Conservation (phyloP, 2,329 filamentous ascomycete species). For the Penicillium oxalicum region DNA sequence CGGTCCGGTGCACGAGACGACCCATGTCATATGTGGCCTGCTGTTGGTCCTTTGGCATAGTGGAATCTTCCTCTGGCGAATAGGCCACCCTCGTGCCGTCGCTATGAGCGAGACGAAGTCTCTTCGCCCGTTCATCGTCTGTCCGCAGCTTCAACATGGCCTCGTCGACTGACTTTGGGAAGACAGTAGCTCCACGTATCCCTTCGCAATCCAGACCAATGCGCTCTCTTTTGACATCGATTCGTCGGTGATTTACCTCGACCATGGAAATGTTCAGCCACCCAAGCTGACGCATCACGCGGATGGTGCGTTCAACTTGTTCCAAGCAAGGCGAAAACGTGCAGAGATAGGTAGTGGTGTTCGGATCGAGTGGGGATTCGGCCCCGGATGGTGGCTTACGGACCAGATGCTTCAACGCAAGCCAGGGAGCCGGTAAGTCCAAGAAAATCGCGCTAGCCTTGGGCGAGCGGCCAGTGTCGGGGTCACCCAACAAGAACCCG, state of each 20-base stretch:
- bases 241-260: constrained; percentile 70
- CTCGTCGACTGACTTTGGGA: constrained; percentile 66
- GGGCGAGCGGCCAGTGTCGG: constrained; percentile 34
- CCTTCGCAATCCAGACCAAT: constrained; percentile 67
- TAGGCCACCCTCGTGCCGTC: constrained; percentile 17
- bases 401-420: constrained; percentile 44
- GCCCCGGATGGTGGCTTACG: constrained; percentile 30
- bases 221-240: constrained; percentile 77
- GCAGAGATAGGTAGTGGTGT: constrained; percentile 71
- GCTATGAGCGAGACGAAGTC: constrained; percentile 15
- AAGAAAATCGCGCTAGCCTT: constrained; percentile 45
- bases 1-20: constrained; percentile 69
- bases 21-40: constrained; percentile 66
- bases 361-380: constrained; percentile 59
- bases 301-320: constrained; percentile 82
- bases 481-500: constrained; percentile 39
- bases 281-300: constrained; percentile 68
- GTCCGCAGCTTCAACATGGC: constrained; percentile 66
- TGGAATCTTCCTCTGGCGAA: constrained; percentile 21
- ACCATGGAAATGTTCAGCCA: constrained; percentile 95
- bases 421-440: constrained; percentile 48
- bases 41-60: constrained; percentile 3
- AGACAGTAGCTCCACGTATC: constrained; percentile 59
- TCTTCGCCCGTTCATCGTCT: constrained; percentile 59
- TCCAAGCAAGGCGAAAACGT: constrained; percentile 97